Base-by-base conservation (phyloP, 805 yeast species). In the Ogataea nakhonphanomensis region DNA sequence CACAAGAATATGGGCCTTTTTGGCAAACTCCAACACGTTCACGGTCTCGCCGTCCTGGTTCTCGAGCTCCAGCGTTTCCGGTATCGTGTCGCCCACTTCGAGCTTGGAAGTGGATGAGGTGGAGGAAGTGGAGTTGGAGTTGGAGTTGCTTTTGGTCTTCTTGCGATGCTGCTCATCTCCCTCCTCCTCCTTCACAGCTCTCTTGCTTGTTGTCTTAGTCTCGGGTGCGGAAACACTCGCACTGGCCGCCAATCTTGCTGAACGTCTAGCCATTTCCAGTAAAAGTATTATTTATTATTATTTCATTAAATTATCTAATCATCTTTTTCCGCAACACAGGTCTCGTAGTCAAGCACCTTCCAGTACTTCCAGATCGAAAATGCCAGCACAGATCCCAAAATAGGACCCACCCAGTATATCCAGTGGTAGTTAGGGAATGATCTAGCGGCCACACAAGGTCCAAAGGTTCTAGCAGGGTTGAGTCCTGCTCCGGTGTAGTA, bases 391-490 rank as follows among this genome's bases (percentile, higher is more conserved):
- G 90, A 67, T 49, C 95, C 95, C 44, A 84, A 58, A 40, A 80
- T 54, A 45, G 96, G 95, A 39, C 96, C 96, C 43, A 87, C 78
- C 93, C 95, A 86, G 74, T 87, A 87, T 50, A 88, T 86, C 95
- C 95, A 87, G 73, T 80, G 88, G 69, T 87, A 87, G 57, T 56
- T 61, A 25, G 95, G 95, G 81, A 88, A 88, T 15, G 76, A 70
- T 42, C 63, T 70, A 40, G 76, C 74, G 44, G 89, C 95, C 45
- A 86, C 69, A 60, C 81, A 75, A 38, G 95, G 95, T 58, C 96
- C 96, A 42, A 87, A 75, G 25, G 86, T 70, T 72, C 96, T 79
- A 33, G 96, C 95, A 43, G 95, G 95, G 74, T 87, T 87, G 58
- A 86, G 71, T 61, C 95, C 95, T 28, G 95, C 95, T 61, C 95